Percentiles rank a stretch among this genome's conserved stretches.
Evolutionary conservation across 495 filamentous ascomycete species (phyloP).

Genomic region (Lophiotrema nucula): DNA sequence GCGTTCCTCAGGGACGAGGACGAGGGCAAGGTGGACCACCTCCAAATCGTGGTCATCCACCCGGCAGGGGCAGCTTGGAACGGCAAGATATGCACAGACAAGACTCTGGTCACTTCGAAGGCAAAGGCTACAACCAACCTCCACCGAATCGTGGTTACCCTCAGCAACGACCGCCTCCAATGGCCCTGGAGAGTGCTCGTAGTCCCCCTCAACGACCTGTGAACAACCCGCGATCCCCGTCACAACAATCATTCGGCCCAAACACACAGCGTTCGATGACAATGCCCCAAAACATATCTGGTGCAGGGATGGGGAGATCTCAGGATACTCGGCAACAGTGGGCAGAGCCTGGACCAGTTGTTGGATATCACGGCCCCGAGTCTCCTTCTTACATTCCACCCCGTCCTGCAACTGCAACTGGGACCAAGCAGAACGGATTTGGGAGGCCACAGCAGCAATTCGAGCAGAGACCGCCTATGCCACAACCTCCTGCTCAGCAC

Average conservation of each 20-base stretch:
- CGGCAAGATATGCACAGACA: conserved; percentile 24
- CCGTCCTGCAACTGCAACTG: conserved; percentile 52
- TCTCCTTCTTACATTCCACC: conserved; percentile 41
- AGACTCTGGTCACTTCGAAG: conserved; percentile 30
- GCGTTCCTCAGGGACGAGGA: conserved; percentile 16
- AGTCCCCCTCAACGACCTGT: conserved; percentile 18
- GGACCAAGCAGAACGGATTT: conserved; percentile 35
- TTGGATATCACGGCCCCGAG: conserved; percentile 39
- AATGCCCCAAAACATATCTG: conserved; percentile 24
- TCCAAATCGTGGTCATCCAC: conserved; percentile 13
- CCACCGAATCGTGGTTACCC: conserved; percentile 6
- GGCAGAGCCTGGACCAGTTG: conserved; percentile 38
- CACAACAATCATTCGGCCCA: conserved; percentile 25
- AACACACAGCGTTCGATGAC: conserved; percentile 31
- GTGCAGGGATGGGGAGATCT: background rate
- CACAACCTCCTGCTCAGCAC: conserved; percentile 14
- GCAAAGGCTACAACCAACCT: conserved; percentile 12
- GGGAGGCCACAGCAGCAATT: conserved; percentile 12
- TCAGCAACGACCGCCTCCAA: conserved; percentile 14
- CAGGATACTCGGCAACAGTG: conserved; percentile 22
- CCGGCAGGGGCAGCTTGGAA: conserved; percentile 14
- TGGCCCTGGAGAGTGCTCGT: conserved; percentile 10
- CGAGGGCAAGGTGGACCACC: conserved; percentile 4
- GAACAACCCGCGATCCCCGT: conserved; percentile 6
- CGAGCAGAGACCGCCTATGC: conserved; percentile 39